These are phyloP conservation scores for Hyparrhenia diplandra DNA, from an alignment of 176 grass and related monocot genomes.

Conservation along the genomic window DNA sequence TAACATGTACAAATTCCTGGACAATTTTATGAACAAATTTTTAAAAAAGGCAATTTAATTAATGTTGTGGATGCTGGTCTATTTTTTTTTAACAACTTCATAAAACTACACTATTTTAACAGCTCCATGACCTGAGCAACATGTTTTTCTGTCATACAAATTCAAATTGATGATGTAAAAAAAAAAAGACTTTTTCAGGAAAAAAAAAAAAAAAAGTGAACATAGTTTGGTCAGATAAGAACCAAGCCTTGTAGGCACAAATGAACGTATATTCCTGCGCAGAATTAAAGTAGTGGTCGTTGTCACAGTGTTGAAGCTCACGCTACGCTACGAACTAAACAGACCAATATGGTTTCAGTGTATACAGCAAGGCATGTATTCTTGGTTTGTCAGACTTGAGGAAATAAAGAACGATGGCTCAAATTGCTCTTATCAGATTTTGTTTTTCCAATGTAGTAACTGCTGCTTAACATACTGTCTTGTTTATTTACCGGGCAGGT, in stretches of 20 bases:
- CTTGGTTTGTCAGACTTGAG: background rate
- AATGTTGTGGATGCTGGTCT: background rate
- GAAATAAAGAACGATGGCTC: background rate
- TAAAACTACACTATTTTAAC: background rate
- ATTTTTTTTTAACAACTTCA: background rate
- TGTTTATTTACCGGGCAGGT: conserved; percentile 43
- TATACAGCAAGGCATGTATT: background rate
- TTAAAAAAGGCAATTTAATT: no score
- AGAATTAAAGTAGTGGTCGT: background rate
- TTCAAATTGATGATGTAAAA: background rate
- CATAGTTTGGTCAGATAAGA: background rate
- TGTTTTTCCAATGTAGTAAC: background rate
- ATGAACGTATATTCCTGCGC: background rate
- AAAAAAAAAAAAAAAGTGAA: fast-evolving
- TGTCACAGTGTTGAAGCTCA: background rate
- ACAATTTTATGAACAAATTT: no score
- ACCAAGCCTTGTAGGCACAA: background rate
- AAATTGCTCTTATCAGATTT: background rate
- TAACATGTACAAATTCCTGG: background rate
- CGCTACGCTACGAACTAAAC: background rate
- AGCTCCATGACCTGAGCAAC: background rate
- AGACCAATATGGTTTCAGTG: background rate
- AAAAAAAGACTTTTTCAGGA: background rate
- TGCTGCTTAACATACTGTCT: no score
- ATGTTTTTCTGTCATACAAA: background rate